Percentiles rank a stretch among this genome's conserved stretches.
These are phyloP conservation scores for Triglochin maritima DNA, from an alignment of 106 monocot species.

Conservation along the genomic window DNA sequence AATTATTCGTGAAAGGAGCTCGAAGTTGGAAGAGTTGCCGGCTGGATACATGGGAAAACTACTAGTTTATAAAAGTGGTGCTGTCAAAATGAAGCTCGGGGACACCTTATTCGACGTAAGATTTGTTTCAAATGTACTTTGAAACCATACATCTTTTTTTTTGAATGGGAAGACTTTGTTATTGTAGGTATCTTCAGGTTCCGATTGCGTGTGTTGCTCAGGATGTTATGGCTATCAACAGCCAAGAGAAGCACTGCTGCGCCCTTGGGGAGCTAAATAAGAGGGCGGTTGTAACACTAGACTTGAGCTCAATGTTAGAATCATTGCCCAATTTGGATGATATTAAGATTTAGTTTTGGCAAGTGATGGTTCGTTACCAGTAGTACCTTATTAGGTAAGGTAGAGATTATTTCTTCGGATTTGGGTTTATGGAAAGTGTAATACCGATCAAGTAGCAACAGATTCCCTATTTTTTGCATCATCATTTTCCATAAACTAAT, in stretches of 20 bases:
- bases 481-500: no score
- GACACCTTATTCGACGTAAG: constrained; percentile 62
- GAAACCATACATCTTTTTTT: no score
- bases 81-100: constrained; percentile 86
- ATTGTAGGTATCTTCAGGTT: constrained; percentile 45
- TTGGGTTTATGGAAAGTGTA: no score
- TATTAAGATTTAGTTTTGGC: no score
- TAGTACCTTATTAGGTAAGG: no score
- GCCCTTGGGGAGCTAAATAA: constrained; percentile 36
- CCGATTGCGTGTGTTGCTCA: constrained; percentile 26
- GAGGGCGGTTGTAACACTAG: constrained; percentile 41
- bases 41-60: constrained; percentile 44
- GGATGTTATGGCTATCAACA: constrained; percentile 52
- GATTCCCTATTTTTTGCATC: no score
- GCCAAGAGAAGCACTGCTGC: constrained; percentile 50
- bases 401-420: no score
- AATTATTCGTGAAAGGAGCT: background rate
- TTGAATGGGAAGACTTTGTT: background rate
- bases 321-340: background rate
- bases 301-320: constrained; percentile 26
- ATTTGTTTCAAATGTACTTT: no score
- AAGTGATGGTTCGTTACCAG: no score
- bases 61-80: constrained; percentile 72
- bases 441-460: no score
- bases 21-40: constrained; percentile 37